phyloP scores from a whole-genome alignment of 2,329 filamentous ascomycete species.

The Tolypocladium tropicale region DNA sequence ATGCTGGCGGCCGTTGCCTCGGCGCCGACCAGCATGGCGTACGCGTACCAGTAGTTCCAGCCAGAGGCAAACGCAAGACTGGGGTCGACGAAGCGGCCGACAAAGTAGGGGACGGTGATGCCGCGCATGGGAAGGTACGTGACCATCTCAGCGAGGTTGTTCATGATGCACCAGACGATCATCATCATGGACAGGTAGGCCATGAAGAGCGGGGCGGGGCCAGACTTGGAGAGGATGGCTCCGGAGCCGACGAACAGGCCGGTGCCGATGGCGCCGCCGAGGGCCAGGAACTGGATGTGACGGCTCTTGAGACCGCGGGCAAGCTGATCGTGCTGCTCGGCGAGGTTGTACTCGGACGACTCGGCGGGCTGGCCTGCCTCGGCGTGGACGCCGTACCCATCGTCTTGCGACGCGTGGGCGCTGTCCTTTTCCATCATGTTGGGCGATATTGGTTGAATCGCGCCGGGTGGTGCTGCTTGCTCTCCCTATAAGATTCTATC shows the following conservation, averaged over 20 bases:
- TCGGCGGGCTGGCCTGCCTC: slow-evolving; percentile 13
- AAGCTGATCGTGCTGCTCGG: slow-evolving; percentile 32
- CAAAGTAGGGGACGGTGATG: slow-evolving; percentile 46
- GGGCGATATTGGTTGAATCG: neutral
- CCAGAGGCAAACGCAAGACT: slow-evolving; percentile 46
- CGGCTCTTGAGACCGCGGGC: slow-evolving; percentile 47
- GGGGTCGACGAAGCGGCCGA: slow-evolving; percentile 43
- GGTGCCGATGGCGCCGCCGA: slow-evolving; percentile 50
- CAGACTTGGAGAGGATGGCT: slow-evolving; percentile 41
- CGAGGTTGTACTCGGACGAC: slow-evolving; percentile 23
- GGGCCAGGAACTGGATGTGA: slow-evolving; percentile 50
- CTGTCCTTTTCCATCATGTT: slow-evolving; percentile 11
- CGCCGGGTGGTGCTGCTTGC: neutral
- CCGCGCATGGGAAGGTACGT: slow-evolving; percentile 45
- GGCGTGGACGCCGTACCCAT: slow-evolving; percentile 14
- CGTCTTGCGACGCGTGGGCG: slow-evolving; percentile 4
- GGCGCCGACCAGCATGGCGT: slow-evolving; percentile 45
- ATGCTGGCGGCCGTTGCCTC: slow-evolving; percentile 49
- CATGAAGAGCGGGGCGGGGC: slow-evolving; percentile 59
- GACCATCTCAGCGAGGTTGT: slow-evolving; percentile 43
- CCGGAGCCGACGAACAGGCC: slow-evolving; percentile 55
- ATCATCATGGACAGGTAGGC: slow-evolving; percentile 50
- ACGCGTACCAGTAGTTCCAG: slow-evolving; percentile 55
- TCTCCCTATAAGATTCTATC: neutral
- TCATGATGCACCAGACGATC: slow-evolving; percentile 45